A percentile compares a stretch with the other conserved stretches of the same genome.
Evolutionary conservation across 352 stramenopile genomes (phyloP).

Genomic region (Globisporangium camurandrum): DNA sequence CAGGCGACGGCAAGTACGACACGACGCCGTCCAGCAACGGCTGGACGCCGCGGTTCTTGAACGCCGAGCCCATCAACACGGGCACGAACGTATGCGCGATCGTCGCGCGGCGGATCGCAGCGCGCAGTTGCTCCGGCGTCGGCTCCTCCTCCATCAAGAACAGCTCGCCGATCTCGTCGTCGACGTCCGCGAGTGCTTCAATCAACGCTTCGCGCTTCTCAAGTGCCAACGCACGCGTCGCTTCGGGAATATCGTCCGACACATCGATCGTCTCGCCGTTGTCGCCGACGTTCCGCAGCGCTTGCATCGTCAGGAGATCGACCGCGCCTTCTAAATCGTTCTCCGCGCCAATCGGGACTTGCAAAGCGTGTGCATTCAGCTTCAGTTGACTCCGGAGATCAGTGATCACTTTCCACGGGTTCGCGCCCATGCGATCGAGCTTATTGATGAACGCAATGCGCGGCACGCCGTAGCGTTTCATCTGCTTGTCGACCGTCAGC

Average conservation of each 20-base stretch:
- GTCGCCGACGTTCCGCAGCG: slow-evolving; percentile 89
- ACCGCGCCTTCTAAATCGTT: slow-evolving; percentile 93
- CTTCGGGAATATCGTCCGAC: slow-evolving; percentile 86
- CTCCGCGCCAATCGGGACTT: slow-evolving; percentile 97
- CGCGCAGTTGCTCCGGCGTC: slow-evolving; percentile 86
- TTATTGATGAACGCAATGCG: slow-evolving; percentile 99
- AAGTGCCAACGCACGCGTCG: slow-evolving; percentile 78
- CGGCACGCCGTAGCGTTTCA: slow-evolving; percentile 99
- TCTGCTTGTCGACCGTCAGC: slow-evolving; percentile 98
- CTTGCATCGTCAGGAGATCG: slow-evolving; percentile 92
- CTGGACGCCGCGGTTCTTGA: slow-evolving; percentile 98
- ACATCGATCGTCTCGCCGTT: slow-evolving; percentile 82
- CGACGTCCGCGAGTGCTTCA: slow-evolving; percentile 92
- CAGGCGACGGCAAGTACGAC: slow-evolving; percentile 94
- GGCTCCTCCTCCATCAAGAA: slow-evolving; percentile 98
- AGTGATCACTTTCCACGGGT: slow-evolving; percentile 92
- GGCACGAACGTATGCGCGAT: slow-evolving; percentile 98
- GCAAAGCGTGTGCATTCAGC: slow-evolving; percentile 93
- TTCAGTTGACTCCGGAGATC: slow-evolving; percentile 95
- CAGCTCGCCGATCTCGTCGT: slow-evolving; percentile 98
- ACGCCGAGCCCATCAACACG: slow-evolving; percentile 98
- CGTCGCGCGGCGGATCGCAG: slow-evolving; percentile 92
- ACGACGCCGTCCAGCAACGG: slow-evolving; percentile 97
- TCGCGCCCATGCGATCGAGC: slow-evolving; percentile 95
- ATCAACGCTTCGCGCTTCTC: slow-evolving; percentile 92